These are phyloP conservation scores for Phlegmacium glaucopus DNA, from an alignment of 768 basidiomycete genomes.

Conservation along the genomic window DNA sequence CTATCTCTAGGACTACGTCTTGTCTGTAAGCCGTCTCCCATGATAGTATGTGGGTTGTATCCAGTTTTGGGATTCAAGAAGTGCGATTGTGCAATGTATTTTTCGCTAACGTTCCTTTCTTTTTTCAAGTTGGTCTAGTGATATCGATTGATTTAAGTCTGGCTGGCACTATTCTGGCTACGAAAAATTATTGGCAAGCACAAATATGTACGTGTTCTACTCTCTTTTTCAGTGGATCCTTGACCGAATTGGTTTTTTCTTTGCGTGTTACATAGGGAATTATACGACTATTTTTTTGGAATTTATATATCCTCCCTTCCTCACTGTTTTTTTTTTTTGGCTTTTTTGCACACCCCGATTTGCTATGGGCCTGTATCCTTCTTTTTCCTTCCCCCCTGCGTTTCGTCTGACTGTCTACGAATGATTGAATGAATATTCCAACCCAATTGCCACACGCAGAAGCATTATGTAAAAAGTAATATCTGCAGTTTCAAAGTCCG, in stretches of 20 bases:
- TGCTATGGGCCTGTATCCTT: no score
- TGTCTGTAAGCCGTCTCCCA: slow-evolving; percentile 75
- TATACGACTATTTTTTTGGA: not conserved
- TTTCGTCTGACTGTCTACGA: no score
- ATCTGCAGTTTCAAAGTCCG: no score
- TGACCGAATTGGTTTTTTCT: not conserved
- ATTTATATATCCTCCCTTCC: no score
- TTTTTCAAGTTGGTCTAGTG: slow-evolving; percentile 28
- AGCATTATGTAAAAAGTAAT: no score
- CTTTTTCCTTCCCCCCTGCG: no score
- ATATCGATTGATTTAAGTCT: slow-evolving; percentile 50
- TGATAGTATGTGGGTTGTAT: slow-evolving; percentile 92
- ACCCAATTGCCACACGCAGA: no score
- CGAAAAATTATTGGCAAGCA: slow-evolving; percentile 52
- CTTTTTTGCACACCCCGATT: no score
- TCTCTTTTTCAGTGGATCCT: not conserved
- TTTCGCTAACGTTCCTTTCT: not conserved
- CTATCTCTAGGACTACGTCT: slow-evolving; percentile 46
- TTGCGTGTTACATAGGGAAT: not conserved
- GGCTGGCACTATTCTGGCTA: slow-evolving; percentile 43
- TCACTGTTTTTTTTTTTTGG: no score
- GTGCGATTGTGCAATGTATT: slow-evolving; percentile 80
- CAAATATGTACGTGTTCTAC: slow-evolving; percentile 36
- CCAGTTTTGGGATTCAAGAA: slow-evolving; percentile 86
- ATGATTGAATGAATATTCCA: no score